phyloP scores from a whole-genome alignment of 805 yeast species.

The Yamadazyma paraphyllophila region DNA sequence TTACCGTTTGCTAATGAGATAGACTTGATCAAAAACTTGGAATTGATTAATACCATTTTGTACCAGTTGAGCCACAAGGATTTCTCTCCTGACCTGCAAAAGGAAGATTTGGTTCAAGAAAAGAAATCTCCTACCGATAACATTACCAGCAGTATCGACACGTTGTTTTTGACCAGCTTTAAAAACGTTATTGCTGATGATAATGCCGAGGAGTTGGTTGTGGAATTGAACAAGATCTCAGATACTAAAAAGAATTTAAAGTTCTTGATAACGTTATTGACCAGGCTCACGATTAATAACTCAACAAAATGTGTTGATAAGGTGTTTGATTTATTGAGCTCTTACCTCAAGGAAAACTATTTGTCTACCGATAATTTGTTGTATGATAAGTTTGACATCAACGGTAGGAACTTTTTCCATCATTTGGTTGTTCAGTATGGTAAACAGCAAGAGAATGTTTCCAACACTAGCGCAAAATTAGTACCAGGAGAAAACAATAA shows the following conservation, averaged over 20 bases:
- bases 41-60: conserved; percentile 50
- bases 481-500: conserved; percentile 31
- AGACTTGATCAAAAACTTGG: conserved; percentile 55
- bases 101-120: not conserved
- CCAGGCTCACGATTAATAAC: conserved; percentile 59
- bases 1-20: conserved; percentile 74
- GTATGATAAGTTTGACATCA: conserved; percentile 65
- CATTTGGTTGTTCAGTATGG: conserved; percentile 79
- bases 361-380: conserved; percentile 21
- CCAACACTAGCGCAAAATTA: conserved; percentile 24
- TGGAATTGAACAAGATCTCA: conserved; percentile 36
- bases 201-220: conserved; percentile 43
- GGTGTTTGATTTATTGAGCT: conserved; percentile 47
- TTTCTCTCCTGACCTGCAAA: conserved; percentile 1
- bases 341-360: conserved; percentile 37
- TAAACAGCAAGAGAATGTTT: conserved; percentile 41
- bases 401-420: conserved; percentile 82
- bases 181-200: conserved; percentile 30
- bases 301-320: conserved; percentile 57
- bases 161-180: conserved; percentile 9
- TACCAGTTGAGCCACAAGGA: conserved; percentile 46
- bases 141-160: conserved; percentile 8
- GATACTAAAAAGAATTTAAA: conserved; percentile 45
- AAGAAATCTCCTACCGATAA: not conserved
- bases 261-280: conserved; percentile 57